Conservation (phyloP, 441 rosid genomes). For the Hura crepitans region DNA sequence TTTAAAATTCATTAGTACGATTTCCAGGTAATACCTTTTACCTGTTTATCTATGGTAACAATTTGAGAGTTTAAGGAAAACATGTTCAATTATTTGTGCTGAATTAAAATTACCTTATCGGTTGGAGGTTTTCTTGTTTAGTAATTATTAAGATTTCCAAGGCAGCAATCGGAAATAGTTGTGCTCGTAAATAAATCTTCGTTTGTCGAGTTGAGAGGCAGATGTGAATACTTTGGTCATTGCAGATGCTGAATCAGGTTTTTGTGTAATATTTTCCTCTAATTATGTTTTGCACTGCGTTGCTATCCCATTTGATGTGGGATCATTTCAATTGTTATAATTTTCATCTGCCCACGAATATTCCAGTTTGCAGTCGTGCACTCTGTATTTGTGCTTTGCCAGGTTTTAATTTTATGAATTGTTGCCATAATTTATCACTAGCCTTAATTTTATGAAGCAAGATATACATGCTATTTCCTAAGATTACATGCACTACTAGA, state of each 20-base stretch:
- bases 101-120: neutral
- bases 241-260: neutral
- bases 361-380: neutral
- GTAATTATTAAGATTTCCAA: neutral
- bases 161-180: neutral
- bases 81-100: conserved; percentile 8
- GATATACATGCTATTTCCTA: neutral
- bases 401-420: neutral
- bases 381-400: neutral
- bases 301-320: neutral
- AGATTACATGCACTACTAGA: neutral
- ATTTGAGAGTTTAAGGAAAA: neutral
- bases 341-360: neutral
- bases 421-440: neutral
- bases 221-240: neutral
- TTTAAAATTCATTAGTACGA: neutral
- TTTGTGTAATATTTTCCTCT: neutral
- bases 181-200: neutral
- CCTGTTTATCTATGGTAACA: neutral
- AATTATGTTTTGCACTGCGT: neutral
- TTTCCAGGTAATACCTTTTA: neutral
- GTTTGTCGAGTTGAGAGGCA: conserved; percentile 1
- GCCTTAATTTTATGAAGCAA: neutral
- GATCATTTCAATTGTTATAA: neutral
- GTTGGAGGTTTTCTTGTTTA: neutral